Evolutionary conservation across 495 filamentous ascomycete genomes (phyloP).

Genomic region (Penicillium fimorum): DNA sequence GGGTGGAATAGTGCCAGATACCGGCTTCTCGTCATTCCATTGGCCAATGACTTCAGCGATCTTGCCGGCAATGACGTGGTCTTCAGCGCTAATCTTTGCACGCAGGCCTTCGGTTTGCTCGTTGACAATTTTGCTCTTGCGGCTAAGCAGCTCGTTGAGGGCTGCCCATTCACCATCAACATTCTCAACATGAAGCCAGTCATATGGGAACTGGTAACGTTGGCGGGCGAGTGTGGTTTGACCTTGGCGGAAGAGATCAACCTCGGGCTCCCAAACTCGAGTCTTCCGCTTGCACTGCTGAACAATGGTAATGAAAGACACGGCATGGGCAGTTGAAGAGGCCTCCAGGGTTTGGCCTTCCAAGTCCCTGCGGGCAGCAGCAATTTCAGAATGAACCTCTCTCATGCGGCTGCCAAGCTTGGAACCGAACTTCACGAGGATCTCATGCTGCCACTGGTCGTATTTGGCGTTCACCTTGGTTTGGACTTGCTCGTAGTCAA

Average conservation of each 20-base stretch:
- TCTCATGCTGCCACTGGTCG: slow-evolving; percentile 99
- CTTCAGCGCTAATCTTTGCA: slow-evolving; percentile 94
- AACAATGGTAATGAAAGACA: slow-evolving; percentile 96
- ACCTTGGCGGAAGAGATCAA: slow-evolving; percentile 92
- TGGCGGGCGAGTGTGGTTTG: slow-evolving; percentile 86
- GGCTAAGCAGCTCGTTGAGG: slow-evolving; percentile 79
- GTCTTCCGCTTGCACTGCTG: slow-evolving; percentile 93
- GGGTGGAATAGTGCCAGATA: slow-evolving; percentile 88
- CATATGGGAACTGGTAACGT: slow-evolving; percentile 85
- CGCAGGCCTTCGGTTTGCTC: slow-evolving; percentile 93
- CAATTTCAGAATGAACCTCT: slow-evolving; percentile 84
- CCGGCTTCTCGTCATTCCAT: slow-evolving; percentile 95
- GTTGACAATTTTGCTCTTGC: slow-evolving; percentile 89
- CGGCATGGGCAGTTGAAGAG: slow-evolving; percentile 90
- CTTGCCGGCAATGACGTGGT: slow-evolving; percentile 83
- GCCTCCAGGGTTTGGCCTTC: slow-evolving; percentile 89
- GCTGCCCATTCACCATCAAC: slow-evolving; percentile 91
- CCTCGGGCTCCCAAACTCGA: slow-evolving; percentile 88
- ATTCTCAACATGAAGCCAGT: slow-evolving; percentile 94
- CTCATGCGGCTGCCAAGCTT: slow-evolving; percentile 87
- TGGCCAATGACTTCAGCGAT: slow-evolving; percentile 75
- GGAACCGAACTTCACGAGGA: slow-evolving; percentile 83
- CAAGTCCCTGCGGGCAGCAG: slow-evolving; percentile 80
- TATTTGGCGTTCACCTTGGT: slow-evolving; percentile 98
- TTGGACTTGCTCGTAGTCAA: slow-evolving; percentile 98